These are phyloP conservation scores for Penicilliopsis zonata DNA, from an alignment of 495 filamentous ascomycete species.

Conservation along the genomic window DNA sequence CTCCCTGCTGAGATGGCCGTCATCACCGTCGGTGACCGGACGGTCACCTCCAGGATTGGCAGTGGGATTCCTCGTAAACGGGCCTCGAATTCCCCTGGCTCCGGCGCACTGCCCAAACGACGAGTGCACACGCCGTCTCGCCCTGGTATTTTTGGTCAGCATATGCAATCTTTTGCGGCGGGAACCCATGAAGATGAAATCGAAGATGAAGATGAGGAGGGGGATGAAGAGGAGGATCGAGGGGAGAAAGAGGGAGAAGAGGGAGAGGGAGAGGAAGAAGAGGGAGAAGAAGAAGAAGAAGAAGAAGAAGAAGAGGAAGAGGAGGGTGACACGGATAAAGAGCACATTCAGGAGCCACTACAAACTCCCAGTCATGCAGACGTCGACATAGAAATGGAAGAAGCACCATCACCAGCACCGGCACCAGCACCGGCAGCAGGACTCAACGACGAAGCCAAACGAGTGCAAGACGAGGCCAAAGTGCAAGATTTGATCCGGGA, in stretches of 20 bases:
- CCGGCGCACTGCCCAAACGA: constrained; percentile 15
- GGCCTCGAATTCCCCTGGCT: constrained; percentile 9
- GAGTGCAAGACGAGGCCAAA: constrained; percentile 51
- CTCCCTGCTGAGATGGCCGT: constrained; percentile 63
- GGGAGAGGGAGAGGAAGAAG: constrained; percentile 19
- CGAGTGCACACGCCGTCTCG: constrained; percentile 30
- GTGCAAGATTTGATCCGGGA: constrained; percentile 50
- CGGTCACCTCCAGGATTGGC: constrained; percentile 52
- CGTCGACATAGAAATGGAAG: constrained; percentile 6
- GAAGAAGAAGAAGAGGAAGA: constrained; percentile 4
- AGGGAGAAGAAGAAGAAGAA: constrained; percentile 14
- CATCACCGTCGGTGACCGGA: constrained; percentile 76
- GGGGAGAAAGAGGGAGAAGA: constrained; percentile 15
- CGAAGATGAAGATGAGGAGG: constrained; percentile 11
- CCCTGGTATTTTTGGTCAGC: constrained; percentile 47
- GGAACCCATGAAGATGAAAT: constrained; percentile 42
- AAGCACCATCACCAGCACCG: constrained; percentile 7
- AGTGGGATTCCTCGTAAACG: constrained; percentile 31
- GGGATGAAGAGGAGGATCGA: constrained; percentile 13
- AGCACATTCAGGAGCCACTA: too few species aligned
- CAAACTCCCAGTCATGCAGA: constrained; percentile 3
- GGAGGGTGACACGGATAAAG: constrained; percentile 4
- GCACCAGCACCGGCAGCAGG: constrained; percentile 35
- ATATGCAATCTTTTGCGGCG: constrained; percentile 63
- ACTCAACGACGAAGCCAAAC: constrained; percentile 51